phyloP scores from a whole-genome alignment of 495 filamentous ascomycete genomes.

The Elaphomyces granulatus region DNA sequence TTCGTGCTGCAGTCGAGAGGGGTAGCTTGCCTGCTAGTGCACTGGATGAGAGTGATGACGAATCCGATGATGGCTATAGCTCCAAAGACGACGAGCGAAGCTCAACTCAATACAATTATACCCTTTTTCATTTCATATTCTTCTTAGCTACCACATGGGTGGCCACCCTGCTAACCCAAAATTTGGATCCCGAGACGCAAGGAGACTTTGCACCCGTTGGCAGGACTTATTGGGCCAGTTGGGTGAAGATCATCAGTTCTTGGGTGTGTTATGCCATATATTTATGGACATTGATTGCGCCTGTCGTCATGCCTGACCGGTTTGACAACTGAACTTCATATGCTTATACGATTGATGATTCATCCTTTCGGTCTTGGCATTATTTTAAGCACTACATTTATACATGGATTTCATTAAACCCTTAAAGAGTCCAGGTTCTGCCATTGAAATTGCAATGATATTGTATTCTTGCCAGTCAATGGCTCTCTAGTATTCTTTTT shows the following conservation, averaged over 20 bases:
- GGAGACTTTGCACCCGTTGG: slow-evolving; percentile 81
- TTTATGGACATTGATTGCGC: slow-evolving; percentile 80
- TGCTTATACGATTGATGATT: no score
- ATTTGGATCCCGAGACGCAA: slow-evolving; percentile 49
- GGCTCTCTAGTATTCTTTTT: no score
- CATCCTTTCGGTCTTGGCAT: no score
- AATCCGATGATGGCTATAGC: slow-evolving; percentile 43
- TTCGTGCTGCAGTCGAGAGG: slow-evolving; percentile 81
- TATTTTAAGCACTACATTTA: no score
- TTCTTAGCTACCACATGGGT: slow-evolving; percentile 93
- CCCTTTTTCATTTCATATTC: slow-evolving; percentile 96
- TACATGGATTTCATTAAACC: no score
- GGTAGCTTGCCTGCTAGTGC: slow-evolving; percentile 86
- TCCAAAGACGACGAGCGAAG: slow-evolving; percentile 76
- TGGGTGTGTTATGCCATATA: slow-evolving; percentile 97
- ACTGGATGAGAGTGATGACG: slow-evolving; percentile 64
- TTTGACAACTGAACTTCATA: slow-evolving; percentile 50
- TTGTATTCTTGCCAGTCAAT: no score
- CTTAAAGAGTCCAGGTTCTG: no score
- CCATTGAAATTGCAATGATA: no score
- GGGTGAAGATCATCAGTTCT: slow-evolving; percentile 96
- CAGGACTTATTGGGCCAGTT: slow-evolving; percentile 91
- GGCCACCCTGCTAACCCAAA: slow-evolving; percentile 79
- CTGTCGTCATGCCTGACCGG: slow-evolving; percentile 69
- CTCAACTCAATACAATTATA: slow-evolving; percentile 90